phyloP scores from a whole-genome alignment of 768 basidiomycete genomes.

The Trametes punicea region DNA sequence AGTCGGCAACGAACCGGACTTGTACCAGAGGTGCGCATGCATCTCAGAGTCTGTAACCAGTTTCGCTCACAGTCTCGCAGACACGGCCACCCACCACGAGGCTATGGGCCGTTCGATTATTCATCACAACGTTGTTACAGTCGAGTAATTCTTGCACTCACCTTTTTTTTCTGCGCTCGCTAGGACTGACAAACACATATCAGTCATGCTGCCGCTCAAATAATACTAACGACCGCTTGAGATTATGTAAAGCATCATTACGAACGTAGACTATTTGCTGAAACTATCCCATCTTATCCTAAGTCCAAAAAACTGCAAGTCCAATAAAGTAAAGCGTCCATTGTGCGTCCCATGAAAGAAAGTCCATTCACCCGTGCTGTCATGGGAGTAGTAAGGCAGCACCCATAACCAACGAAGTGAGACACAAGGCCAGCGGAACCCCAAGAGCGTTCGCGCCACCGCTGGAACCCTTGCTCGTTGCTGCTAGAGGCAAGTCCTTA shows the following conservation, averaged over 20 bases:
- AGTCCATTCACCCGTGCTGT: background rate
- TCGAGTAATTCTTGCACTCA: no score
- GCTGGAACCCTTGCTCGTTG: conserved; percentile 23
- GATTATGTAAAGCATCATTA: no score
- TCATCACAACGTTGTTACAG: no score
- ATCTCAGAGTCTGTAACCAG: background rate
- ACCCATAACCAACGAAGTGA: background rate
- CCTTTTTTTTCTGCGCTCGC: no score
- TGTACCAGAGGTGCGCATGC: conserved; percentile 43
- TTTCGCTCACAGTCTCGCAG: conserved; percentile 8
- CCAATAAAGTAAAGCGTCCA: no score
- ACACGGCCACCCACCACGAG: conserved; percentile 34
- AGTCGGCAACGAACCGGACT: conserved; percentile 78
- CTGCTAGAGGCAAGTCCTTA: conserved; percentile 18
- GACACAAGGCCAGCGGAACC: background rate
- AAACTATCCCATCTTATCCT: no score
- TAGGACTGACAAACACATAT: no score
- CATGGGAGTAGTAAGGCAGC: background rate
- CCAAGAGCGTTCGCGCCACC: conserved; percentile 15
- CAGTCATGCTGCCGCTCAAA: no score
- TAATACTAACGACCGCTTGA: no score
- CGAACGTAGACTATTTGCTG: no score
- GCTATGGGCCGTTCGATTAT: conserved; percentile 43
- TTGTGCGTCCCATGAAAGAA: no score
- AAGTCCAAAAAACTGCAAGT: no score